Base-by-base conservation (phyloP, 2,329 filamentous ascomycete genomes). In the Sclerotinia sclerotiorum region DNA sequence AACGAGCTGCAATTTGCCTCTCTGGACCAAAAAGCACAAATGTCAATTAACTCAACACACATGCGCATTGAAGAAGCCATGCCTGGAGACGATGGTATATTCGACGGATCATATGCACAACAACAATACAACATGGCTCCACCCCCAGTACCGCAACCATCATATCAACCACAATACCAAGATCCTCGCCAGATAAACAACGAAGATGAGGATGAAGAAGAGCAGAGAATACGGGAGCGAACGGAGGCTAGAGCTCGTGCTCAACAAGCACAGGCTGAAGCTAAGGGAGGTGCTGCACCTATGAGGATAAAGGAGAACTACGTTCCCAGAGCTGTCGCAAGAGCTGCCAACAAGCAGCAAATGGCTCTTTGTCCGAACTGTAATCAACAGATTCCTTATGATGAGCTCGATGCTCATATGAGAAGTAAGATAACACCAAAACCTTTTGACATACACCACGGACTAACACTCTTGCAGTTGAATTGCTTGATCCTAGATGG, bases 231-330 rank as follows among this genome's bases (percentile, higher is more conserved):
- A 72, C 84, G 86, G 49, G 89, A 91, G 78, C 81, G 86, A 70
- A 82, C 85, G 44, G 85, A 88, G 67, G 84, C 85, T 13, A 84
- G 85, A 68, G 79, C 82, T 54, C 88, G 90, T 68, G 88, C 90
- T 76, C 90, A 93, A 70, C 90, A 92, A 73, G 90, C 91, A 13
- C 90, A 93, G 76, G 88, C 90, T n/a, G 90, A 93, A 69, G 89
- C 91, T 10, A 89, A 89, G 76, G 87, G 87, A 48, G 85, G 85
- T 60, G 83, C 85, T 55, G 85, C 84, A 44, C 86, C 90, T 0
- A 94, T 97, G 88, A 94, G 94, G 79, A 97, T 98, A 78, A 90
- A 93, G 77, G 91, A 92, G 77, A 94, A 97, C 79, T 97, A 97
- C 77, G 90, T 97, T 24, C 94, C 94, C 0, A 88, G 92, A 63